phyloP scores from a whole-genome alignment of 1,284 basidiomycete genomes.

The Somion occarium region DNA sequence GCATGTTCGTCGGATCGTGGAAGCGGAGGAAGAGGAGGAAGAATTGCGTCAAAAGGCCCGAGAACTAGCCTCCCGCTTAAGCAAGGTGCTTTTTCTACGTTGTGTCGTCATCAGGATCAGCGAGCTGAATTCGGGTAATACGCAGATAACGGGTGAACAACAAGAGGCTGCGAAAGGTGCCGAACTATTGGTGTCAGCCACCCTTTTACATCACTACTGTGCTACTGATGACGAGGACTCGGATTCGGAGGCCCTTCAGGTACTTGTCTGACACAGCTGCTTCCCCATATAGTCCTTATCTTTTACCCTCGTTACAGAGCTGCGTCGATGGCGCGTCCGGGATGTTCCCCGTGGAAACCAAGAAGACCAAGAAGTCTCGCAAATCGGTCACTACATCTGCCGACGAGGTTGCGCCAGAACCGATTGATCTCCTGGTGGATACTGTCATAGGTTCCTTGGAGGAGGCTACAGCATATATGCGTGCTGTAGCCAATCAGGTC shows the following conservation, averaged over 20 bases:
- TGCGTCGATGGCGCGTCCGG: constrained; percentile 46
- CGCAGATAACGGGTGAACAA: constrained; percentile 41
- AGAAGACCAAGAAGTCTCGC: constrained; percentile 43
- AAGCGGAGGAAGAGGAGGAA: constrained; percentile 55
- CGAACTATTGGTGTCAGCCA: constrained; percentile 67
- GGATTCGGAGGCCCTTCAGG: constrained; percentile 57
- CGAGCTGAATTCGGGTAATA: too few species aligned
- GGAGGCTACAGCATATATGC: constrained; percentile 78
- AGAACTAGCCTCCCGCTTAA: constrained; percentile 42
- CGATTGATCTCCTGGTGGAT: constrained; percentile 86
- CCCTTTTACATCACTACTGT: constrained; percentile 70
- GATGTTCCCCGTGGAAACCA: constrained; percentile 39
- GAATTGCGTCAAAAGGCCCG: constrained; percentile 43
- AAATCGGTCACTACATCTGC: constrained; percentile 25
- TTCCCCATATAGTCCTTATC: constrained; percentile 8
- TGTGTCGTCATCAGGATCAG: background rate
- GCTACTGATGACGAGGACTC: constrained; percentile 45
- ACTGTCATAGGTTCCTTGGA: constrained; percentile 87
- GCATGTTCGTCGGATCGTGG: constrained; percentile 55
- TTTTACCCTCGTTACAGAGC: constrained; percentile 14
- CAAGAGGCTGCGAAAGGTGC: constrained; percentile 59
- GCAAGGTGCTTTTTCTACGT: constrained; percentile 34
- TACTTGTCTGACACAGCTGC: constrained; percentile 23
- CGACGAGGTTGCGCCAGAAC: constrained; percentile 35
- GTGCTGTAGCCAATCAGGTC: constrained; percentile 76